These are phyloP conservation scores for Avena sativa DNA, from an alignment of 176 grass and related monocot genomes.

Conservation along the genomic window DNA sequence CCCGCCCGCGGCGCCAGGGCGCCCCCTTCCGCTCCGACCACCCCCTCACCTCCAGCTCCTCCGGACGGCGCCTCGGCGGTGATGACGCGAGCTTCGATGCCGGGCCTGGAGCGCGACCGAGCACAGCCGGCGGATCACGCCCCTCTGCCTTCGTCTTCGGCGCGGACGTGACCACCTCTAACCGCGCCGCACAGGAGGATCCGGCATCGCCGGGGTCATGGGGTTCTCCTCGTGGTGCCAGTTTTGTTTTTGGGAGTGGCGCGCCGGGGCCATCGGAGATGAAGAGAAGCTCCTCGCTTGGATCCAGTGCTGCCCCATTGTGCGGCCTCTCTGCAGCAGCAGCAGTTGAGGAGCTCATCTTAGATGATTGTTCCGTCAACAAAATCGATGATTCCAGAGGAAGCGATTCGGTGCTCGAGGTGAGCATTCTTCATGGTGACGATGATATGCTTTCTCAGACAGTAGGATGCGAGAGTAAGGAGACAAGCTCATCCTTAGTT, in stretches of 20 bases:
- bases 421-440: background rate
- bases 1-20: slow-evolving; percentile 39
- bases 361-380: too few species aligned
- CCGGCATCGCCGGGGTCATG: slow-evolving; percentile 24
- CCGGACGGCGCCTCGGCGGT: slow-evolving; percentile 19
- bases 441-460: background rate
- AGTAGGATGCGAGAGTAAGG: slow-evolving; percentile 9
- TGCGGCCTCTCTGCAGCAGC: background rate
- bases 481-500: slow-evolving; percentile 10
- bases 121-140: slow-evolving; percentile 25
- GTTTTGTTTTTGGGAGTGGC: slow-evolving; percentile 49
- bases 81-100: slow-evolving; percentile 19
- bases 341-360: background rate
- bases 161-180: background rate
- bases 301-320: slow-evolving; percentile 26
- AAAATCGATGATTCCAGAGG: too few species aligned
- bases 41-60: slow-evolving; percentile 10
- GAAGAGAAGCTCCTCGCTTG: slow-evolving; percentile 45
- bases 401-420: too few species aligned
- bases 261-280: slow-evolving; percentile 17
- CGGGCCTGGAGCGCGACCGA: background rate
- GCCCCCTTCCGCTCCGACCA: slow-evolving; percentile 54
- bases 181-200: slow-evolving; percentile 10
- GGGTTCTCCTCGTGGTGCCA: slow-evolving; percentile 24
- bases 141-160: slow-evolving; percentile 31